phyloP scores from a whole-genome alignment of 2,329 filamentous ascomycete genomes.

The Drechslerella stenobrocha region DNA sequence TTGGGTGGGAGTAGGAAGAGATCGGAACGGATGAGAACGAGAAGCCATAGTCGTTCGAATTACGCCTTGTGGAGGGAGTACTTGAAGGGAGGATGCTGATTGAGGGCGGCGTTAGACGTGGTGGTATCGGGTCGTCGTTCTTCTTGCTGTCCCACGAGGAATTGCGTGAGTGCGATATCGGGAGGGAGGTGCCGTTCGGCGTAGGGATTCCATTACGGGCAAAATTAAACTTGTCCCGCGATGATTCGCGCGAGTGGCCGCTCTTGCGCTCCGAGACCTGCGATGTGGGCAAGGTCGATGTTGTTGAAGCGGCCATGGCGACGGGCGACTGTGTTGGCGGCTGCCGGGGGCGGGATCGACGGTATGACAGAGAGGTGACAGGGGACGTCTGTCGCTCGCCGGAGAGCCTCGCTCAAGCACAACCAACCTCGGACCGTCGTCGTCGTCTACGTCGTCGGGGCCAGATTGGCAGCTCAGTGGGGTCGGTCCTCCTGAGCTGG shows the following conservation, averaged over 20 bases:
- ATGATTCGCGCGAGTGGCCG: constrained; percentile 39
- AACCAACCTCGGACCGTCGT: constrained; percentile 2
- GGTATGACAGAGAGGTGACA: constrained; percentile 5
- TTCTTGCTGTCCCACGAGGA: constrained; percentile 45
- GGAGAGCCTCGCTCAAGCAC: constrained; percentile 5
- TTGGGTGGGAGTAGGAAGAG: constrained; percentile 28
- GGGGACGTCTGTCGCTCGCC: no score
- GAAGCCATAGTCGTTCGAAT: constrained; percentile 36
- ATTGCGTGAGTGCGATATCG: constrained; percentile 43
- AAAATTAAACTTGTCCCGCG: constrained; percentile 26
- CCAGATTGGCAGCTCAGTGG: neutral
- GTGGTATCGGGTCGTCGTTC: constrained; percentile 38
- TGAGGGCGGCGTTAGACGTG: constrained; percentile 36
- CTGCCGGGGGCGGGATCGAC: constrained; percentile 3
- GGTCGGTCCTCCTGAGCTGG: constrained; percentile 17
- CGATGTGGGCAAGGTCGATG: constrained; percentile 36
- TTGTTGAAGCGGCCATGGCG: constrained; percentile 34
- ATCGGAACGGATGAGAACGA: constrained; percentile 31
- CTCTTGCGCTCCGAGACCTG: constrained; percentile 35
- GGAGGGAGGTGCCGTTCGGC: neutral
- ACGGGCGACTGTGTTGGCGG: constrained; percentile 4
- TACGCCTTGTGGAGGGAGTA: constrained; percentile 38
- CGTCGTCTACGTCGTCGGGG: constrained; percentile 8
- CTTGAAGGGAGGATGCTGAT: constrained; percentile 33
- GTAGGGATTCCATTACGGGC: constrained; percentile 8